Evolutionary conservation across 1,284 basidiomycete species (phyloP).

Genomic region (Takashimella tepidaria): DNA sequence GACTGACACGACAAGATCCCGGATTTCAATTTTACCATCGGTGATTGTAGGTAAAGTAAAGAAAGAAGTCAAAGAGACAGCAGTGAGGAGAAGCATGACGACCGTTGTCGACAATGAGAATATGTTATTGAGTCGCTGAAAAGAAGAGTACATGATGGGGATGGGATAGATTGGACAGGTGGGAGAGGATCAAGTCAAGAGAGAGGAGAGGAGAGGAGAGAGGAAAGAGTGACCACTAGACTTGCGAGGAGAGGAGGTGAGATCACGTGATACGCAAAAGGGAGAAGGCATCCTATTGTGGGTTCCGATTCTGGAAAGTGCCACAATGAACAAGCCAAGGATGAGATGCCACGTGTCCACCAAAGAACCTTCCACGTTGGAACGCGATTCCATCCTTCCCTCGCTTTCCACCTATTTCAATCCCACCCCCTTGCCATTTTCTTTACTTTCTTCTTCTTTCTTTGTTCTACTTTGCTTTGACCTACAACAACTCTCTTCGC

Average conservation of each 20-base stretch:
- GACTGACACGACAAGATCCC: conserved; percentile 44
- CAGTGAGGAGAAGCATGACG: conserved; percentile 44
- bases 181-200: not conserved
- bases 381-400: not conserved
- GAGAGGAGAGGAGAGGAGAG: not conserved
- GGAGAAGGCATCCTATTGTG: no score
- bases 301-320: not conserved
- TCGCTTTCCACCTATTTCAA: not conserved
- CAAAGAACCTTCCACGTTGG: not conserved
- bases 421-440: not conserved
- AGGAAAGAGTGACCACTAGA: no score
- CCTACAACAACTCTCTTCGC: not conserved
- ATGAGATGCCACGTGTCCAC: not conserved
- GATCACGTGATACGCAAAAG: not conserved
- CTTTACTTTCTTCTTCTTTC: not conserved
- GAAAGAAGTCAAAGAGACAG: conserved; percentile 42
- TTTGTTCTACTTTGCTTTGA: not conserved
- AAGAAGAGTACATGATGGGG: conserved; percentile 42
- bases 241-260: no score
- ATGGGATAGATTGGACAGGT: no score
- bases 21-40: conserved; percentile 35
- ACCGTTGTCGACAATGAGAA: conserved; percentile 45
- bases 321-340: not conserved
- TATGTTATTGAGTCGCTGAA: conserved; percentile 46
- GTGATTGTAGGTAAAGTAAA: conserved; percentile 32